These are phyloP conservation scores for Ceratocystis colombiana DNA, from an alignment of 2,329 filamentous ascomycete species.

Conservation along the genomic window DNA sequence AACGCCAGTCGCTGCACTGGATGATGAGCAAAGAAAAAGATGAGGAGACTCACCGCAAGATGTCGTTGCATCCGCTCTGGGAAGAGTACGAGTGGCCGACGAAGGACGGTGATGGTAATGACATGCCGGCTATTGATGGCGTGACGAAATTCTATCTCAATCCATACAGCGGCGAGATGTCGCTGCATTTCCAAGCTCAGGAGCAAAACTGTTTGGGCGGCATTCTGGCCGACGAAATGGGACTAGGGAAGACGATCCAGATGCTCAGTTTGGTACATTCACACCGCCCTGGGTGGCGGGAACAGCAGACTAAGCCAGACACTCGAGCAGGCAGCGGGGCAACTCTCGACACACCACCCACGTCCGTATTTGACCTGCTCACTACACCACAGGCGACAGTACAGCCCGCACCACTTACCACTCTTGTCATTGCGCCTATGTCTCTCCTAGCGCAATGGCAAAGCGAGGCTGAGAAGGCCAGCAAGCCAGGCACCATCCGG, in stretches of 20 bases:
- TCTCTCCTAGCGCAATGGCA: constrained; percentile 96
- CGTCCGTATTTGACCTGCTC: constrained; percentile 19
- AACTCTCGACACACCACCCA: neutral
- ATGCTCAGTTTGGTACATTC: constrained; percentile 91
- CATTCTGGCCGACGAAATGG: constrained; percentile 94
- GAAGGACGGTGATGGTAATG: constrained; percentile 76
- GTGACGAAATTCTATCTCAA: constrained; percentile 82
- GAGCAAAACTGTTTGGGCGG: constrained; percentile 92
- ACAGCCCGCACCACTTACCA: constrained; percentile 71
- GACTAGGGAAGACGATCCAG: constrained; percentile 93
- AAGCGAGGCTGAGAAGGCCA: constrained; percentile 86
- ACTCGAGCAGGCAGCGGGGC: neutral
- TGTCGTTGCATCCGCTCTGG: constrained; percentile 94
- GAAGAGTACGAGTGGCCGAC: constrained; percentile 87
- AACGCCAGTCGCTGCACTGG: constrained; percentile 92
- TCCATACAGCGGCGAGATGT: constrained; percentile 89
- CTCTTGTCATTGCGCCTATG: constrained; percentile 92
- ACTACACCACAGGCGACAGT: constrained; percentile 32
- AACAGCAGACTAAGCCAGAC: constrained; percentile 5
- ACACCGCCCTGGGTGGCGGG: constrained; percentile 41
- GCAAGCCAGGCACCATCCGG: constrained; percentile 69
- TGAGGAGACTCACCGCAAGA: constrained; percentile 56
- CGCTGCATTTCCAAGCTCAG: constrained; percentile 81
- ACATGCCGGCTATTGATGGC: constrained; percentile 53
- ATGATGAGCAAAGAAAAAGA: constrained; percentile 91